Evolutionary conservation across 2,329 filamentous ascomycete species (phyloP).

Genomic region (Epichloe sp.): DNA sequence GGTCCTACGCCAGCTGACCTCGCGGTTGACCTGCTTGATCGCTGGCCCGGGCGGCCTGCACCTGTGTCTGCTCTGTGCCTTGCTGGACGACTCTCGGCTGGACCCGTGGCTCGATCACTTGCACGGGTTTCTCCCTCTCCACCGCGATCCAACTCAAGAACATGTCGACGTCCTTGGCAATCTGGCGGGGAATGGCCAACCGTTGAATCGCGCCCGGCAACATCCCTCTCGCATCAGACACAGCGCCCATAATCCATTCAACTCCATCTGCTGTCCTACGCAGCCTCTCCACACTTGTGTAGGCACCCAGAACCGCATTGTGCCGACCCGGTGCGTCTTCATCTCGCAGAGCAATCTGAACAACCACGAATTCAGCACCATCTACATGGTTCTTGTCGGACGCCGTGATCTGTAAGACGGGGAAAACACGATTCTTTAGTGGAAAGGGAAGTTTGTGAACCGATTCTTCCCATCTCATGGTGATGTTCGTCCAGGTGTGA

Average conservation of each 20-base stretch:
- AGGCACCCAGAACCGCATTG: conserved; percentile 40
- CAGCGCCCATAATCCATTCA: conserved; percentile 70
- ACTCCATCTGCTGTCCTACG: conserved; percentile 32
- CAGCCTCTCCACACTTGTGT: conserved; percentile 53
- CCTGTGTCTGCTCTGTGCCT: not conserved
- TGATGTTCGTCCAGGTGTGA: conserved; percentile 32
- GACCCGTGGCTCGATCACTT: not conserved
- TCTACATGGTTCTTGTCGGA: conserved; percentile 20
- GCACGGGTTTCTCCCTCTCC: conserved; percentile 23
- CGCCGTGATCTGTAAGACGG: conserved; percentile 49
- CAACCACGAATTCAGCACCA: conserved; percentile 37
- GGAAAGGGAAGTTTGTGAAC: conserved; percentile 47
- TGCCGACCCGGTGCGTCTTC: conserved; percentile 28
- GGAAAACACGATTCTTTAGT: conserved; percentile 53
- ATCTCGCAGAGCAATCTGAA: conserved; percentile 36
- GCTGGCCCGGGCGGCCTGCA: not conserved
- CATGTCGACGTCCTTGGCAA: conserved; percentile 59
- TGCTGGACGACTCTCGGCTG: not conserved
- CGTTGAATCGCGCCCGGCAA: conserved; percentile 56
- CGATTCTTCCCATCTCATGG: conserved; percentile 47
- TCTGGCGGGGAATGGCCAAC: conserved; percentile 43
- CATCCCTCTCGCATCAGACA: conserved; percentile 54
- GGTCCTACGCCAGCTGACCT: not conserved
- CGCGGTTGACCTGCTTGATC: not conserved
- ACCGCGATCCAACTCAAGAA: conserved; percentile 49